Percentiles rank a stretch among this genome's conserved stretches.
phyloP scores from a whole-genome alignment of 192 early-diverging fungal genomes.

The Coemansia sp. region DNA sequence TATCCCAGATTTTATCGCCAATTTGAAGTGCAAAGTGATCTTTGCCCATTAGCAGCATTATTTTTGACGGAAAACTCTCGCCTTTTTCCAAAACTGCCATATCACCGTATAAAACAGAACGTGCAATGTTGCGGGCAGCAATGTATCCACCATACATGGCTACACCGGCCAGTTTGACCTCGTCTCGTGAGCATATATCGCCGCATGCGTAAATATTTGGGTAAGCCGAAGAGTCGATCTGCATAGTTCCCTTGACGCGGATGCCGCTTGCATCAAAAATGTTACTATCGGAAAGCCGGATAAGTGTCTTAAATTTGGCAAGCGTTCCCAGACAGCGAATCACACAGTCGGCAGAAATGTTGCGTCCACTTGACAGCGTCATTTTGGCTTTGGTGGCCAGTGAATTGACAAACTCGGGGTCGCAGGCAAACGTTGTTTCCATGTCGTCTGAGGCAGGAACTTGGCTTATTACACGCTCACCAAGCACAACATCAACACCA shows the following conservation, averaged over 20 bases:
- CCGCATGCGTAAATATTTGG: slow-evolving; percentile 73
- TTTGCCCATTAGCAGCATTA: slow-evolving; percentile 41
- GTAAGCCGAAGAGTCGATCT: slow-evolving; percentile 56
- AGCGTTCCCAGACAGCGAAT: slow-evolving; percentile 29
- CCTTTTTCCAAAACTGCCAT: slow-evolving; percentile 10
- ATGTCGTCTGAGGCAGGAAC: slow-evolving; percentile 23
- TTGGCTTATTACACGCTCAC: slow-evolving; percentile 24
- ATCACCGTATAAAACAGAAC: slow-evolving; percentile 9
- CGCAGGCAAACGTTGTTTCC: neutral
- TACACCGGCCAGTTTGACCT: slow-evolving; percentile 43
- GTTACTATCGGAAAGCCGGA: slow-evolving; percentile 7
- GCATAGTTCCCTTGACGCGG: slow-evolving; percentile 63
- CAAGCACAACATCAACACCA: slow-evolving; percentile 34
- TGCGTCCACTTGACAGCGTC: slow-evolving; percentile 13
- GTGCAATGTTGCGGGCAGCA: slow-evolving; percentile 38
- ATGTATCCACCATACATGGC: slow-evolving; percentile 44
- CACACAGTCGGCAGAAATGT: slow-evolving; percentile 14
- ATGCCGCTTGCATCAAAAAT: slow-evolving; percentile 18
- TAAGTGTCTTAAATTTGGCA: neutral
- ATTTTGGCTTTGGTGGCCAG: slow-evolving; percentile 6
- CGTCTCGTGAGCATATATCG: slow-evolving; percentile 56
- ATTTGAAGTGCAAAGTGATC: slow-evolving; percentile 27
- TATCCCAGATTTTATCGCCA: slow-evolving; percentile 33
- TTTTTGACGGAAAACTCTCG: slow-evolving; percentile 18
- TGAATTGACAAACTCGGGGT: slow-evolving; percentile 10